Evolutionary conservation across 441 rosid genomes (phyloP), one percentile per base, ranked within the genome.

Genomic region (Brassica hybrid): DNA sequence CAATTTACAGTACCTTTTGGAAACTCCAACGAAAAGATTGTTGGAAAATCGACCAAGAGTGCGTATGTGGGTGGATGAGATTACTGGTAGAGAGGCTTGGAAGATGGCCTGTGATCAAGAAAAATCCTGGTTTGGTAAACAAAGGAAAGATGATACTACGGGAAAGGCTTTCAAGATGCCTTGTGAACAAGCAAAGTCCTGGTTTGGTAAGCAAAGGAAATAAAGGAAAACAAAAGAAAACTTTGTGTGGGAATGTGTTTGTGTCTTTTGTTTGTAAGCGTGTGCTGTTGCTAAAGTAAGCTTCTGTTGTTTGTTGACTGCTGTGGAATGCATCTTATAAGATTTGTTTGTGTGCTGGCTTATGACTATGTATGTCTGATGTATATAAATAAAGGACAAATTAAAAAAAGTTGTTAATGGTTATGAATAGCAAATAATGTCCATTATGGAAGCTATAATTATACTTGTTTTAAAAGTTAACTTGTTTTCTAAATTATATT

Each of bases 21-120:
- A 12, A 21, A 80, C 79, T 52, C 65, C 64, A 30, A 71, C 65
- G 0, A 59, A 70, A 27, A 52, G 6, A 17, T 18, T 75, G 76
- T 80, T 80, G 18, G 65, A 75, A 36, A 36, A 13, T 3, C 62
- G 73, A 66, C 65, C 76, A n/a, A 71, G 59, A 4, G 77, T 82
- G 1, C 27, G 57, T 25, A 38, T 32, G 6, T 82, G 84, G 84
- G 73, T 76, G 2, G 7, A 23, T 1, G 59, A 78, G 17, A 78
- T 82, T 56, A 76, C 77, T 16, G 63, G 41, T 32, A 68, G 82
- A 41, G 65, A 74, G 61, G 78, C 84, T 30, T 82, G 84, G 84
- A 74, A 79, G 68, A 75, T 67, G 81, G 77, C 74, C 16, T 78
- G 74, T 67, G 72, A 74, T 64, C 70, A 45, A 27, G 78, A 78